These are phyloP conservation scores for Ogataea populi-albae DNA, from an alignment of 805 yeast genomes.

Conservation along the genomic window DNA sequence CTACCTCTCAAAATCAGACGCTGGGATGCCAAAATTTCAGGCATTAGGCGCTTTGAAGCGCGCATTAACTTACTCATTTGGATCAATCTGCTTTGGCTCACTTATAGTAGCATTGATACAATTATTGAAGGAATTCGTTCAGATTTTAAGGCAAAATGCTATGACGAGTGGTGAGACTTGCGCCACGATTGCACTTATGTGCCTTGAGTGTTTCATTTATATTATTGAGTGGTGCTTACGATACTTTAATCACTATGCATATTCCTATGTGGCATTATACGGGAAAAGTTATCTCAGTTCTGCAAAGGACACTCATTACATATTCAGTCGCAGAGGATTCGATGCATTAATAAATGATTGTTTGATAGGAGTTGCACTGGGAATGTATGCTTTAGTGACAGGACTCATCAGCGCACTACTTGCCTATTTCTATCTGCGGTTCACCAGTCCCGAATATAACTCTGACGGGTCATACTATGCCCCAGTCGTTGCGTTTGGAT, in stretches of 20 bases:
- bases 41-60: constrained; percentile 75
- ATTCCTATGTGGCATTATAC: constrained; percentile 83
- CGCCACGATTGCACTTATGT: constrained; percentile 15
- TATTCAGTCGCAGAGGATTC: constrained; percentile 75
- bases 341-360: constrained; percentile 86
- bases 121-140: constrained; percentile 53
- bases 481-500: constrained; percentile 27
- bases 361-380: constrained; percentile 72
- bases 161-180: constrained; percentile 21
- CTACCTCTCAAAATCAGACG: constrained; percentile 51
- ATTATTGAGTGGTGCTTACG: constrained; percentile 40
- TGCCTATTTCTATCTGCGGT: constrained; percentile 66
- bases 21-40: constrained; percentile 71
- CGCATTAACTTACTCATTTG: constrained; percentile 81
- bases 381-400: constrained; percentile 68
- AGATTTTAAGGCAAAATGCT: constrained; percentile 43
- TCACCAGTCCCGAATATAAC: constrained; percentile 52
- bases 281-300: constrained; percentile 74
- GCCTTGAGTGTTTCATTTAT: constrained; percentile 22
- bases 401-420: constrained; percentile 38
- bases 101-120: constrained; percentile 76
- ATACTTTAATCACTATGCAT: constrained; percentile 87
- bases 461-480: constrained; percentile 51
- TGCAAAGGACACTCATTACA: constrained; percentile 74
- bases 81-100: constrained; percentile 81